Base-by-base conservation (phyloP, 1,284 basidiomycete species). In the Wolfiporia cocos region DNA sequence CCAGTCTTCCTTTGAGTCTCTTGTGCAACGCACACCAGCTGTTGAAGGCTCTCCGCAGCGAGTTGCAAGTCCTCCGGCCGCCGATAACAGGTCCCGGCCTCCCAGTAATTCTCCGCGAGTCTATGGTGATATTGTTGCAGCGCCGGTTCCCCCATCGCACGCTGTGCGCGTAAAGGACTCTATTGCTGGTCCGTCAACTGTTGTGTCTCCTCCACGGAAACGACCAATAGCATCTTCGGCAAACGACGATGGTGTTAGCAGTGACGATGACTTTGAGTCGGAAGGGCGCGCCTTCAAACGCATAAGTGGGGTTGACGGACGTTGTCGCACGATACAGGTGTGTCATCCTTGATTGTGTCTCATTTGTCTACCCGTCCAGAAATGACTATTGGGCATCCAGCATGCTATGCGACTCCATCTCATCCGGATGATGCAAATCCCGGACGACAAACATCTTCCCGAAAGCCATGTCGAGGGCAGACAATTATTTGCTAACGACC, bases 361-460 rank as follows among this genome's bases (percentile, higher is more conserved):
- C 31, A 30, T 17, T 19, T 23, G 44, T 44, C 28, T 19, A n/a
- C 1, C 6, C 11, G 22, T 48, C 26, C 14, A 7, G 26, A 7
- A 14, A 7, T 28, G 26, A 28, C 26, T 28, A 28, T 28, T 14
- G 14, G 7, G 7, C 26, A 9, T 7, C 7, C 26, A 86, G 84
- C 74, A 81, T 51, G 83, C 83, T 1, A 77, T 86, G 68, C 77
- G 82, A 11, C 62, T 62, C 35, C 84, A 85, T 50, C 62, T 85
- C 17, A 56, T 79, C 37, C 69, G 65, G 26, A 59, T 71, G 39
- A 83, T 86, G 78, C 61, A 68, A 17, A 48, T 83, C 5, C 66
- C 71, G 5, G 67, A 58, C 24, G 78, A 78, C 49, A 74, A 76
- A 46, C 56, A 70, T 1, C 63, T 87, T 9, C 84, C 83, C 0